These are phyloP conservation scores for Arabis alpina DNA, from an alignment of 345 rosid genomes.

Conservation along the genomic window DNA sequence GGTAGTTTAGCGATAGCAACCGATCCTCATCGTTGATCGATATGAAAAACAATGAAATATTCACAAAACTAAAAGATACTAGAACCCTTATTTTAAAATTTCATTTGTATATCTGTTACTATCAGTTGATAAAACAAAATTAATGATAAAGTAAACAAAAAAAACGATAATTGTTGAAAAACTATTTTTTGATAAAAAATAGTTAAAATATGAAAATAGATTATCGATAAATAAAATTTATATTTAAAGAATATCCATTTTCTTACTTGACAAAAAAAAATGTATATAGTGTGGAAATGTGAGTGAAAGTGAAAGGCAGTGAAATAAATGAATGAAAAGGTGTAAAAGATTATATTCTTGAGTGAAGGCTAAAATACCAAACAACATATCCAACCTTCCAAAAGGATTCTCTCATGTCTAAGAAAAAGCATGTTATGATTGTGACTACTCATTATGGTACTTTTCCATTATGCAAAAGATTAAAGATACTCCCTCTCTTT, in stretches of 20 bases:
- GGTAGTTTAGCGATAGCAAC: no score
- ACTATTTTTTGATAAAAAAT: no score
- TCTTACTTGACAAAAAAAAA: neutral
- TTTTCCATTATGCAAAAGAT: constrained; percentile 28
- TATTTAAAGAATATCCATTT: neutral
- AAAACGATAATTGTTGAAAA: no score
- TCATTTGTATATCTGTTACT: no score
- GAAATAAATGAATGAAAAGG: constrained; percentile 6
- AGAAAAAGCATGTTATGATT: constrained; percentile 32
- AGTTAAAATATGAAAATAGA: neutral
- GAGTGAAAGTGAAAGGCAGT: constrained; percentile 16
- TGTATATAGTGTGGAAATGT: constrained; percentile 8
- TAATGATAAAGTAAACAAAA: no score
- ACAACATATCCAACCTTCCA: constrained; percentile 37
- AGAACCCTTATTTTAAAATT: no score
- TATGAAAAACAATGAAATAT: no score
- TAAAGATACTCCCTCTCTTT: constrained; percentile 25
- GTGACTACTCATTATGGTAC: constrained; percentile 36
- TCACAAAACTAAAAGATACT: no score
- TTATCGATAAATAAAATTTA: neutral
- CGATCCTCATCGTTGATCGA: no score
- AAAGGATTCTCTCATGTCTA: constrained; percentile 28
- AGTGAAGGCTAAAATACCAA: constrained; percentile 35
- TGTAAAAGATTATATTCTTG: constrained; percentile 26
- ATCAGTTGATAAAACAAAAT: no score